A percentile compares a stretch with the other conserved stretches of the same genome.
phyloP scores from a whole-genome alignment of 75 land plant genomes.

The Sequoiadendron giganteum region DNA sequence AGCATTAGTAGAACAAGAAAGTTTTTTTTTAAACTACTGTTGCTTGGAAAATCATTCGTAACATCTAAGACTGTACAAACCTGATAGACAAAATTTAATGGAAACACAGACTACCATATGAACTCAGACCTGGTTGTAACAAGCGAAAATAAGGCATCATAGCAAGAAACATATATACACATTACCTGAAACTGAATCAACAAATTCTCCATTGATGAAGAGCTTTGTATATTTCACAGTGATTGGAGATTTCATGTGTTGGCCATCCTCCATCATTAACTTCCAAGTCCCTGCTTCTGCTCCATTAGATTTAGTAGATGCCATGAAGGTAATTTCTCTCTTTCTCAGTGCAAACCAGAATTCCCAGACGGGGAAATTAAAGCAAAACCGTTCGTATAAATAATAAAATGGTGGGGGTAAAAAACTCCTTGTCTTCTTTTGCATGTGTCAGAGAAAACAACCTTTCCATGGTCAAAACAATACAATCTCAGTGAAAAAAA shows the following conservation, averaged over 20 bases:
- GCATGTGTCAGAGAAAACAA: too few species aligned
- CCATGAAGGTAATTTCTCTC: background rate
- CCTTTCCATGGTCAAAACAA: too few species aligned
- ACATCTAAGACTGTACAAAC: too few species aligned
- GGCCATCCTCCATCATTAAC: background rate
- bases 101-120: too few species aligned
- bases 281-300: background rate
- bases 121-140: too few species aligned
- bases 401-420: background rate
- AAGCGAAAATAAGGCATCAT: too few species aligned
- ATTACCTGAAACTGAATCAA: constrained; percentile 73
- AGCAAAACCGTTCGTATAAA: background rate
- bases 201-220: constrained; percentile 76
- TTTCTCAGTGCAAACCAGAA: background rate
- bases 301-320: background rate
- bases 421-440: too few species aligned
- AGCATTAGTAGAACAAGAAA: too few species aligned
- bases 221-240: constrained; percentile 60
- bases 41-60: too few species aligned
- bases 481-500: too few species aligned
- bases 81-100: too few species aligned
- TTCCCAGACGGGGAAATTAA: background rate
- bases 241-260: background rate
- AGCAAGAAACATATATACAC: background rate
- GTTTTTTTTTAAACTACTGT: too few species aligned